phyloP scores from a whole-genome alignment of 495 filamentous ascomycete genomes.

The Penicillium psychrofluorescens region DNA sequence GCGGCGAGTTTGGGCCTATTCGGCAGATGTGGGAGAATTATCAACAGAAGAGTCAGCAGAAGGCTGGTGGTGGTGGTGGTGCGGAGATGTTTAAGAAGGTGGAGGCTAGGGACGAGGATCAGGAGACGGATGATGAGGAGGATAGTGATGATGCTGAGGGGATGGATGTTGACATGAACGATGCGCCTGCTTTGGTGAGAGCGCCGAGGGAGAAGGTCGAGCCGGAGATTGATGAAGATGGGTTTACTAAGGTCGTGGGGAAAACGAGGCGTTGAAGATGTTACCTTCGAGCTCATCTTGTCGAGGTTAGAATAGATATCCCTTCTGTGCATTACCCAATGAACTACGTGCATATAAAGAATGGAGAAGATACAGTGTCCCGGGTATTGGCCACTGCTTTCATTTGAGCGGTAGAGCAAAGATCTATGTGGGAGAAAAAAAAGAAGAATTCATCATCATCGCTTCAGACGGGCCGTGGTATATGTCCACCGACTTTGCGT shows the following conservation, averaged over 20 bases:
- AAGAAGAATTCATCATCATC: slow-evolving; percentile 34
- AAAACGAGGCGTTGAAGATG: slow-evolving; percentile 51
- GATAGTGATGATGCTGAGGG: slow-evolving; percentile 51
- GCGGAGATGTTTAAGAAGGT: slow-evolving; percentile 48
- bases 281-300: neutral
- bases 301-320: too few species aligned
- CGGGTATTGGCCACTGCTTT: slow-evolving; percentile 11
- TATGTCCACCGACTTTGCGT: too few species aligned
- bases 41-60: slow-evolving; percentile 40
- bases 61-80: slow-evolving; percentile 30
- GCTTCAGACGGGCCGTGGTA: slow-evolving; percentile 17
- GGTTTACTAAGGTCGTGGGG: slow-evolving; percentile 81
- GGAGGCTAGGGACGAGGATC: slow-evolving; percentile 41
- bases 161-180: slow-evolving; percentile 68
- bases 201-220: slow-evolving; percentile 55
- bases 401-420: slow-evolving; percentile 11
- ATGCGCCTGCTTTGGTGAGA: slow-evolving; percentile 55
- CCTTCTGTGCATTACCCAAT: too few species aligned
- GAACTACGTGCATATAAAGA: too few species aligned
- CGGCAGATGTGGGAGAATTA: slow-evolving; percentile 61
- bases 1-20: slow-evolving; percentile 61
- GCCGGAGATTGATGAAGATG: slow-evolving; percentile 86
- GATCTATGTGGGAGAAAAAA: slow-evolving; percentile 16
- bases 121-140: slow-evolving; percentile 51
- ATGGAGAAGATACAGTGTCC: neutral